Percentiles rank a stretch among this genome's conserved stretches.
These are phyloP conservation scores for Botrytis galanthina DNA, from an alignment of 2,329 filamentous ascomycete genomes.

Conservation along the genomic window DNA sequence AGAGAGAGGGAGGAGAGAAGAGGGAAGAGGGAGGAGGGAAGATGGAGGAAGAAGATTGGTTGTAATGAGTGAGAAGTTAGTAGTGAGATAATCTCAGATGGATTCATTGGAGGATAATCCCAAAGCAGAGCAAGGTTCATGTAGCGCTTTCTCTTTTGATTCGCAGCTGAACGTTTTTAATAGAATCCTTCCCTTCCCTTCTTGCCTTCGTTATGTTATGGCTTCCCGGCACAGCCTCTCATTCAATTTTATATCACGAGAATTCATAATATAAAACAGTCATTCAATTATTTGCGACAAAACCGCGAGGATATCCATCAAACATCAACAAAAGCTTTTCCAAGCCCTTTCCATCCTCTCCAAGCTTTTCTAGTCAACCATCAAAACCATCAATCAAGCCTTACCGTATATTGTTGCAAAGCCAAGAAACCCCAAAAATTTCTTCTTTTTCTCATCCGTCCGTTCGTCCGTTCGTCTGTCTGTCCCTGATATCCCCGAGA, in stretches of 20 bases:
- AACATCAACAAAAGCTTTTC: slow-evolving; percentile 6
- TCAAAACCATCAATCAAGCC: not conserved
- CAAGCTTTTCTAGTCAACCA: not conserved
- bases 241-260: slow-evolving; percentile 2
- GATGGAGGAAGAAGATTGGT: not conserved
- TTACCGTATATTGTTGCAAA: not conserved
- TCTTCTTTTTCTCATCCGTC: not conserved
- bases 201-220: not conserved
- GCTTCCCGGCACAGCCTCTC: not conserved
- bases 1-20: not conserved
- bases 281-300: not conserved
- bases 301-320: not conserved
- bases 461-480: not conserved
- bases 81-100: not conserved
- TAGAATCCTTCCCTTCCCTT: not conserved
- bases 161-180: not conserved
- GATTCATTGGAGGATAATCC: slow-evolving; percentile 4
- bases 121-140: slow-evolving; percentile 1
- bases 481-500: not conserved
- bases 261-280: too few species aligned
- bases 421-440: not conserved
- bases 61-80: not conserved
- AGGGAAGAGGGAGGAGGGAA: not conserved
- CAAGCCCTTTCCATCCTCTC: not conserved
- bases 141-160: slow-evolving; percentile 5